These are phyloP conservation scores for Eurotiales sp. DNA, from an alignment of 2,329 filamentous ascomycete species.

Conservation along the genomic window DNA sequence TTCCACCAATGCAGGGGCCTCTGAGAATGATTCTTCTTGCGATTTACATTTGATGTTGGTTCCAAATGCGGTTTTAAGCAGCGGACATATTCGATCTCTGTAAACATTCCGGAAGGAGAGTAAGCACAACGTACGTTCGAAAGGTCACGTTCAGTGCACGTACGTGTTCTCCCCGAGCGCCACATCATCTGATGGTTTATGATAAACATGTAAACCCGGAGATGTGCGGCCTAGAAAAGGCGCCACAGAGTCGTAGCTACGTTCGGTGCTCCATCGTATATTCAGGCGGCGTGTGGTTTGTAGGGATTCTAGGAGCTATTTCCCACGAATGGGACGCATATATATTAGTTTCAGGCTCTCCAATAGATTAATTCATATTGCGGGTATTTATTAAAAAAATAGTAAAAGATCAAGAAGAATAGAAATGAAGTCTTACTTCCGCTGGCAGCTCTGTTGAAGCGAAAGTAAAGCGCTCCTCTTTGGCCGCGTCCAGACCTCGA, in stretches of 20 bases:
- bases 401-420: not conserved
- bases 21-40: conserved; percentile 58
- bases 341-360: conserved; percentile 1
- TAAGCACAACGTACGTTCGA: conserved; percentile 9
- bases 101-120: not conserved
- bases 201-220: conserved; percentile 78
- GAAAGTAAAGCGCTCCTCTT: conserved; percentile 76
- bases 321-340: not conserved
- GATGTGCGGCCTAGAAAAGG: conserved; percentile 73
- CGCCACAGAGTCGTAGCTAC: conserved; percentile 55
- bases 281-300: conserved; percentile 67
- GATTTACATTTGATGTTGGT: conserved; percentile 53
- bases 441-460: conserved; percentile 68
- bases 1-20: conserved; percentile 52
- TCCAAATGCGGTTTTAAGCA: conserved; percentile 58
- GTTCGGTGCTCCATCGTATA: conserved; percentile 69
- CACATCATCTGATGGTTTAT: conserved; percentile 50
- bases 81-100: conserved; percentile 54
- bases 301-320: conserved; percentile 60
- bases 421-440: conserved; percentile 51
- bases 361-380: not conserved
- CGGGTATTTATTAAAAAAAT: not conserved
- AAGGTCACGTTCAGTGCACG: conserved; percentile 16
- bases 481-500: conserved; percentile 60
- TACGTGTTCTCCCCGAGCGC: conserved; percentile 35